These are phyloP conservation scores for Myriangium duriaei DNA, from an alignment of 2,329 filamentous ascomycete genomes.

Conservation along the genomic window DNA sequence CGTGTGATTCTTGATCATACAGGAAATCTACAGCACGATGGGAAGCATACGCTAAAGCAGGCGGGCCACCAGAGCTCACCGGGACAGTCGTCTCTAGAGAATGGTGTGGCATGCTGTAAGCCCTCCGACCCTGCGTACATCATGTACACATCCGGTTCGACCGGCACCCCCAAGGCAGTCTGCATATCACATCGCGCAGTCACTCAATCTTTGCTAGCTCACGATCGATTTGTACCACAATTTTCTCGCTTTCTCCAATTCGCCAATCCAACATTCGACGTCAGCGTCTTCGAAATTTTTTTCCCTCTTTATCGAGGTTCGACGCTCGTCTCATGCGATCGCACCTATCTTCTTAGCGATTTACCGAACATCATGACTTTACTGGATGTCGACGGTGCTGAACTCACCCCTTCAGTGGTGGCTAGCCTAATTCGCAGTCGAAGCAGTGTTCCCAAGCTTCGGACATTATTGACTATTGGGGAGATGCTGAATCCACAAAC, in stretches of 20 bases:
- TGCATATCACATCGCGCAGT: constrained; percentile 66
- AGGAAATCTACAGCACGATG: not conserved
- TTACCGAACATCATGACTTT: constrained; percentile 53
- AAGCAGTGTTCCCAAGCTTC: constrained; percentile 52
- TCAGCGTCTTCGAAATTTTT: constrained; percentile 91
- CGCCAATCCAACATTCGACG: constrained; percentile 84
- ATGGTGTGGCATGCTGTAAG: not conserved
- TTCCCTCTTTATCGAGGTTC: constrained; percentile 65
- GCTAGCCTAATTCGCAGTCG: constrained; percentile 62
- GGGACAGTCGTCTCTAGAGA: not conserved
- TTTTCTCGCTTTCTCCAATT: constrained; percentile 83
- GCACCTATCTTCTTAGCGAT: constrained; percentile 60
- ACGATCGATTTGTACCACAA: constrained; percentile 60
- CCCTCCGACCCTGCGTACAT: constrained; percentile 58
- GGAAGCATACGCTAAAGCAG: not conserved
- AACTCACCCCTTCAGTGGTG: constrained; percentile 80
- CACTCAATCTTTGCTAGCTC: constrained; percentile 70
- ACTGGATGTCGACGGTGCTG: constrained; percentile 67
- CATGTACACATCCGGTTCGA: constrained; percentile 89
- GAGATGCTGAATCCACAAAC: constrained; percentile 79
- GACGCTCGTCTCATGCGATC: constrained; percentile 60
- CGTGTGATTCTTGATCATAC: constrained; percentile 32
- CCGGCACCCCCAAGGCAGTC: constrained; percentile 80
- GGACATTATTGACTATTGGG: constrained; percentile 70
- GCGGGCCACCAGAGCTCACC: not conserved